Conservation (phyloP, 1,284 basidiomycete genomes). For the Singerocomus inundabilis region DNA sequence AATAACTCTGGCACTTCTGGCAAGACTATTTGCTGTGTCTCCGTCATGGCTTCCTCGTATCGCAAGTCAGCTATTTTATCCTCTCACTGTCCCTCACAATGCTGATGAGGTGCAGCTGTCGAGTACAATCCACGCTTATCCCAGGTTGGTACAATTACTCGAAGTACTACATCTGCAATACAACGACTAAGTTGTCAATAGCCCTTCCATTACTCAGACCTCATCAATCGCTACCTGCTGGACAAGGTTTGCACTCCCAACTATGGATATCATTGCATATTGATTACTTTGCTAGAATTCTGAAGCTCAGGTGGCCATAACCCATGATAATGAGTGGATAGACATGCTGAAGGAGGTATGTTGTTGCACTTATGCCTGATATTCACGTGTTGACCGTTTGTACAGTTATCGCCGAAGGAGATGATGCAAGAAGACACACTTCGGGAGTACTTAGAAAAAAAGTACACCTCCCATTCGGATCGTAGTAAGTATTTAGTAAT, state of each 20-base stretch:
- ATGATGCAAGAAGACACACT: background rate
- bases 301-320: background rate
- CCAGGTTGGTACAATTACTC: background rate
- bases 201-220: constrained; percentile 1
- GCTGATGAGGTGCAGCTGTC: background rate
- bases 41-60: background rate
- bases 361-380: background rate
- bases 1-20: background rate
- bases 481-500: background rate
- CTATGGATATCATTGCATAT: background rate
- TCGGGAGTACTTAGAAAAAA: background rate
- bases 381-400: background rate
- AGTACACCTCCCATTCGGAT: background rate
- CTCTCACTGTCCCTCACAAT: background rate
- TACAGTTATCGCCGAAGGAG: background rate
- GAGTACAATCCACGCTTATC: background rate
- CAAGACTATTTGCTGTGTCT: background rate
- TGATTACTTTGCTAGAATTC: background rate
- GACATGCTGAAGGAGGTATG: background rate
- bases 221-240: constrained; percentile 4
- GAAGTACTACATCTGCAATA: background rate
- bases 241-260: background rate
- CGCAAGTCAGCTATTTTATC: background rate
- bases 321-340: background rate
- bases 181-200: background rate